A percentile compares a stretch with the other conserved stretches of the same genome.
Conservation (phyloP, 306 rosid species). For the Cucurbita ficifolia region DNA sequence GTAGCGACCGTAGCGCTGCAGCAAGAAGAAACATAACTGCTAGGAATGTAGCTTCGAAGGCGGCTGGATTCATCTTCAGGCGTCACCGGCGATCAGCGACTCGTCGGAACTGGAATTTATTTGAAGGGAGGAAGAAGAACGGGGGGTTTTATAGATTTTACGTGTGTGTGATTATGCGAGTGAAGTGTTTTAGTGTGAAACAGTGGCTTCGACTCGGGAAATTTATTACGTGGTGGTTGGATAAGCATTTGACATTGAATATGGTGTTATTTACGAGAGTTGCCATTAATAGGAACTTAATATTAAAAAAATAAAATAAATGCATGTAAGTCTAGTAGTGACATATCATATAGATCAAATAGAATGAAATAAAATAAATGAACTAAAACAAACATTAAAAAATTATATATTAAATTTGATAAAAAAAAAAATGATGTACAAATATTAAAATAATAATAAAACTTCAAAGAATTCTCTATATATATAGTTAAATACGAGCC, state of each 20-base stretch:
- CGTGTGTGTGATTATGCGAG: background rate
- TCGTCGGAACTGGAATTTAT: background rate
- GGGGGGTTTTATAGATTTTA: background rate
- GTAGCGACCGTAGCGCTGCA: slow-evolving; percentile 14
- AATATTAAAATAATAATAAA: no score
- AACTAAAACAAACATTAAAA: no score
- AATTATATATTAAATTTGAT: no score
- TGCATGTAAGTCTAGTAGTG: no score
- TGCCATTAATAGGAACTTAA: background rate
- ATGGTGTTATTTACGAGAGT: background rate
- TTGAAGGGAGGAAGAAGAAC: background rate
- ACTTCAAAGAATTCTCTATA: no score
- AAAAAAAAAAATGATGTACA: no score
- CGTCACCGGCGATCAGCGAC: background rate
- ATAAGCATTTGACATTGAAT: background rate
- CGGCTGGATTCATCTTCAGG: slow-evolving; percentile 10
- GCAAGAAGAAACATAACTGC: slow-evolving; percentile 13
- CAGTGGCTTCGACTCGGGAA: background rate
- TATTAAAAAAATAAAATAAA: no score
- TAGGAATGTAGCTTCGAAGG: background rate
- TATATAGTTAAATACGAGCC: no score
- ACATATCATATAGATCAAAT: no score
- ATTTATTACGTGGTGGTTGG: background rate
- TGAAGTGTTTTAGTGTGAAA: background rate
- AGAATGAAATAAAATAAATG: no score